These are phyloP conservation scores for Colletotrichum sidae DNA, from an alignment of 2,329 filamentous ascomycete genomes.

Conservation along the genomic window DNA sequence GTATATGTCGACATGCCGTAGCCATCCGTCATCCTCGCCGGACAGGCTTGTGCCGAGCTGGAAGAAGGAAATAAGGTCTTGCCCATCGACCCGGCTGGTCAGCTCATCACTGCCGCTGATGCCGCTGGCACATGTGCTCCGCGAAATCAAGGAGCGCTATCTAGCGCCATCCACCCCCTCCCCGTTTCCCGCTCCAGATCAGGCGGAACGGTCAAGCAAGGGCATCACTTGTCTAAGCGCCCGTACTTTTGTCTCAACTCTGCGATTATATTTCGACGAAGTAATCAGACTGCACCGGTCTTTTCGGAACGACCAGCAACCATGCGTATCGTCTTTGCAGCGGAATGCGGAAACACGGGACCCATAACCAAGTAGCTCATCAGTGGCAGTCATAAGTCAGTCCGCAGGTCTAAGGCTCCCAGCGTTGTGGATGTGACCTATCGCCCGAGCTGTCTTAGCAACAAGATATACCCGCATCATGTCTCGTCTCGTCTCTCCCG, in stretches of 20 bases:
- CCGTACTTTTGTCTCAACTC: slow-evolving; percentile 28
- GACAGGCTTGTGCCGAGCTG: not conserved
- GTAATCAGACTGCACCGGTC: slow-evolving; percentile 8
- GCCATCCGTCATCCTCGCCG: slow-evolving; percentile 3
- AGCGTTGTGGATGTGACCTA: slow-evolving; percentile 19
- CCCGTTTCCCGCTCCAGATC: slow-evolving; percentile 26
- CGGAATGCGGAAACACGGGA: not conserved
- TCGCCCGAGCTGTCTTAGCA: slow-evolving; percentile 10
- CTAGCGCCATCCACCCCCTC: slow-evolving; percentile 27
- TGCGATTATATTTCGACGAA: slow-evolving; percentile 30
- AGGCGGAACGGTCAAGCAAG: slow-evolving; percentile 32
- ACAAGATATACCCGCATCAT: slow-evolving; percentile 28
- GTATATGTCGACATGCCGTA: not conserved
- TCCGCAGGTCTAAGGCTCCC: slow-evolving; percentile 2
- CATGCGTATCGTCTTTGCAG: not conserved
- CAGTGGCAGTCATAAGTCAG: slow-evolving; percentile 2
- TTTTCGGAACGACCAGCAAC: not conserved
- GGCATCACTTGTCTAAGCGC: slow-evolving; percentile 21
- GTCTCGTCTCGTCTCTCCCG: slow-evolving; percentile 35
- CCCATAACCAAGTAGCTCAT: slow-evolving; percentile 12
- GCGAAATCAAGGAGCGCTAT: slow-evolving; percentile 9
- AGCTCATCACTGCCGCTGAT: not conserved
- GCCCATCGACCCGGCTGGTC: slow-evolving; percentile 10
- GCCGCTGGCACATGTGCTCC: slow-evolving; percentile 20
- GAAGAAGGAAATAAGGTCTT: slow-evolving; percentile 2